phyloP scores from a whole-genome alignment of 352 stramenopile genomes.

The Pythium graminicola region DNA sequence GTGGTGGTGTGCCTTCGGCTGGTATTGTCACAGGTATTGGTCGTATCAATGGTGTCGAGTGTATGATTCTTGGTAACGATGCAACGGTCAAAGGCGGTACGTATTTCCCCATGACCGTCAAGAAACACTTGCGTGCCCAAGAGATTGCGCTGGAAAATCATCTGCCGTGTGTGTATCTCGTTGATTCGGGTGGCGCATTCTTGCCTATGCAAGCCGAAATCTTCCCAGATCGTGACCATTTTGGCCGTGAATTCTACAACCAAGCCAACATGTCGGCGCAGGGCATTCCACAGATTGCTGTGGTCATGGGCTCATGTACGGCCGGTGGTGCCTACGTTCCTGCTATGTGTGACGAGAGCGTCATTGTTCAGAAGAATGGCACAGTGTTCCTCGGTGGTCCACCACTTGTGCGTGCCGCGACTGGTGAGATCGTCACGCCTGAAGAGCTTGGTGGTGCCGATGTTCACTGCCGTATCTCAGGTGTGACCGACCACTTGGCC shows the following conservation, averaged over 20 bases:
- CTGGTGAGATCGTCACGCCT: conserved; percentile 93
- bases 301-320: conserved; percentile 97
- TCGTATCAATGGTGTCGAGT: conserved; percentile 79
- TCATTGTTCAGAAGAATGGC: conserved; percentile 96
- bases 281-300: conserved; percentile 95
- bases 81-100: conserved; percentile 98
- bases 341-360: conserved; percentile 97
- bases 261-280: conserved; percentile 93
- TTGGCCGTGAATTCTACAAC: conserved; percentile 99
- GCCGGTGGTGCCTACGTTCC: conserved; percentile 96
- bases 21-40: conserved; percentile 90
- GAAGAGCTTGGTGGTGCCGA: conserved; percentile 95
- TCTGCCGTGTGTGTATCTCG: conserved; percentile 96
- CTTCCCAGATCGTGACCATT: conserved; percentile 96
- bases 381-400: conserved; percentile 97
- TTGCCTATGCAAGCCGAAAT: conserved; percentile 95
- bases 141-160: conserved; percentile 95
- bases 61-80: conserved; percentile 98
- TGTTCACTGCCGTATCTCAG: conserved; percentile 87
- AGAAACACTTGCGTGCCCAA: conserved; percentile 94
- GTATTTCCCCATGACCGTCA: conserved; percentile 98
- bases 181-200: conserved; percentile 94
- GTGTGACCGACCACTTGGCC: conserved; percentile 96
- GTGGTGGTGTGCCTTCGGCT: conserved; percentile 65
- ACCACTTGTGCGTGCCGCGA: conserved; percentile 97